Conservation (phyloP, 2,329 filamentous ascomycete genomes). For the Apiospora aurea region DNA sequence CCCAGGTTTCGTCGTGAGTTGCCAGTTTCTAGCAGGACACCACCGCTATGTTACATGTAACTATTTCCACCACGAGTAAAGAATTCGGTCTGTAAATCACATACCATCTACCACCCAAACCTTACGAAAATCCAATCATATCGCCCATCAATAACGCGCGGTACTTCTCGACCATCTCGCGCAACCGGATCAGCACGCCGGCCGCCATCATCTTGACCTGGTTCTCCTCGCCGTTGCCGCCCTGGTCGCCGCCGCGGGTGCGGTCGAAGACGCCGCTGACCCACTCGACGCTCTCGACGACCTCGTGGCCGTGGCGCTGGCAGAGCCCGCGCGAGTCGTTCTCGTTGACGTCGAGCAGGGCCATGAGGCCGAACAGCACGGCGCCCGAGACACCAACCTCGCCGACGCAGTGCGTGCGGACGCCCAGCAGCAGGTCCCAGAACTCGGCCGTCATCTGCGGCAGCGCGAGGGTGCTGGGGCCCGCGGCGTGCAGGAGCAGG, state of each 20-base stretch:
- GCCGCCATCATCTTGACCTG: slow-evolving; percentile 81
- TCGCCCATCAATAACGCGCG: slow-evolving; percentile 80
- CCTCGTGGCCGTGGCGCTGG: slow-evolving; percentile 73
- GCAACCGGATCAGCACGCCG: slow-evolving; percentile 76
- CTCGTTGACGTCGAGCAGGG: slow-evolving; percentile 82
- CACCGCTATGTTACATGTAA: not conserved
- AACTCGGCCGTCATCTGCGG: slow-evolving; percentile 84
- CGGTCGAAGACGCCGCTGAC: slow-evolving; percentile 76
- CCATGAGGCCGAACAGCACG: slow-evolving; percentile 79
- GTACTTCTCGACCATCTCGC: slow-evolving; percentile 84
- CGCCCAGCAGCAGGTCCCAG: slow-evolving; percentile 78
- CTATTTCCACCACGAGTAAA: not conserved
- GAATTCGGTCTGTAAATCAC: not conserved
- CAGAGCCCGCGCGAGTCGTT: slow-evolving; percentile 76
- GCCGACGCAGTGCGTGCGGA: slow-evolving; percentile 64
- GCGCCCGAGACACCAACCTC: slow-evolving; percentile 75
- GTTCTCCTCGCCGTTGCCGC: slow-evolving; percentile 72
- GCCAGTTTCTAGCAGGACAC: not conserved
- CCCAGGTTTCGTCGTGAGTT: not conserved
- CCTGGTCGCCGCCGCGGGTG: slow-evolving; percentile 53
- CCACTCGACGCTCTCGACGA: slow-evolving; percentile 91
- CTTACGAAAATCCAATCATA: slow-evolving; percentile 52
- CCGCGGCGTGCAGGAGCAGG: slow-evolving; percentile 81
- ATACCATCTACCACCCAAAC: not conserved
- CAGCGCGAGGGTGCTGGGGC: slow-evolving; percentile 77